These are phyloP conservation scores for Cucurbita moschata DNA, from an alignment of 306 rosid species.

Conservation along the genomic window DNA sequence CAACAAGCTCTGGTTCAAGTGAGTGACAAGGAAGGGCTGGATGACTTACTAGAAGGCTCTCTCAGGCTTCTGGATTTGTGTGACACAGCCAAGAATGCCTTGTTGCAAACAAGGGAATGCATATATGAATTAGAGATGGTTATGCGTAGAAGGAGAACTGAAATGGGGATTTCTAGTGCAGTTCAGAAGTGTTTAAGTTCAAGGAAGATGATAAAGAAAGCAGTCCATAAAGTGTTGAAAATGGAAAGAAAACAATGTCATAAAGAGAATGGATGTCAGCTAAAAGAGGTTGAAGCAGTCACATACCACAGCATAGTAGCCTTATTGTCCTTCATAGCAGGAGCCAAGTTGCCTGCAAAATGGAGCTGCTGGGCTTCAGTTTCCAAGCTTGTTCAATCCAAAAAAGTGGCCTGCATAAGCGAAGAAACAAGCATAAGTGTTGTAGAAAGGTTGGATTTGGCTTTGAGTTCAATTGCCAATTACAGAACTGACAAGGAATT, in stretches of 20 bases:
- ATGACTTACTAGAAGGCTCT: slow-evolving; percentile 11
- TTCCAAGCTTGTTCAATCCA: slow-evolving; percentile 15
- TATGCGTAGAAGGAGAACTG: slow-evolving; percentile 10
- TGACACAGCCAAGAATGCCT: slow-evolving; percentile 9
- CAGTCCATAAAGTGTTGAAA: slow-evolving; percentile 10
- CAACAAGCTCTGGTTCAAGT: slow-evolving; percentile 9
- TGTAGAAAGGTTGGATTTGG: slow-evolving; percentile 4
- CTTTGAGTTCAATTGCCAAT: background rate
- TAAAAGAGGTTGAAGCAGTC: slow-evolving; percentile 10
- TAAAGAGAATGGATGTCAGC: background rate
- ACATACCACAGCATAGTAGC: slow-evolving; percentile 3
- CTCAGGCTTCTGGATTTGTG: slow-evolving; percentile 15
- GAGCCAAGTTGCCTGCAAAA: slow-evolving; percentile 3
- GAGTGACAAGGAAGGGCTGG: background rate
- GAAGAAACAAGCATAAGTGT: background rate
- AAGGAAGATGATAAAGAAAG: slow-evolving; percentile 12
- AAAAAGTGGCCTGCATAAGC: slow-evolving; percentile 9
- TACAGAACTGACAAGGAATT: background rate
- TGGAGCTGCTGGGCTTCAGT: slow-evolving; percentile 11
- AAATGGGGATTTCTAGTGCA: slow-evolving; percentile 1
- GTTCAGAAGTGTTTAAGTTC: slow-evolving; percentile 1
- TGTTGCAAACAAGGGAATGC: slow-evolving; percentile 12
- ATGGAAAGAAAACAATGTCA: background rate
- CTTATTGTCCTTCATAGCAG: slow-evolving; percentile 7
- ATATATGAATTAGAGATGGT: slow-evolving; percentile 9